Percentiles rank a stretch among this genome's conserved stretches.
phyloP scores from a whole-genome alignment of 441 rosid genomes.

The Brassica balearica region DNA sequence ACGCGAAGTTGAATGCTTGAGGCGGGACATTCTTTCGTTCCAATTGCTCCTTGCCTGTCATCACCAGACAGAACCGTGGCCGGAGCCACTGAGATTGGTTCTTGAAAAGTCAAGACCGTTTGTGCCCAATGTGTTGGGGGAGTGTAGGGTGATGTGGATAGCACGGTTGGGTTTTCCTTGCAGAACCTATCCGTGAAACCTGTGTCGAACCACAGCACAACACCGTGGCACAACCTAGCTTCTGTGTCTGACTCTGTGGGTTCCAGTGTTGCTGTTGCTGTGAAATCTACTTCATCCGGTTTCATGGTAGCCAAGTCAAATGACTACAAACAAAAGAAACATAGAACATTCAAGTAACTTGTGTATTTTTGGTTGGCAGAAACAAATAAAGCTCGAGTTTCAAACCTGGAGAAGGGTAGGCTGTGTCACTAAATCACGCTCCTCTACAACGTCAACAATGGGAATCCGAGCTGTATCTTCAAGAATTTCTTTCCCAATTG shows the following conservation, averaged over 20 bases:
- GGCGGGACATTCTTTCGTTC: too few relatives aligned
- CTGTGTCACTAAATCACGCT: slow-evolving; percentile 66
- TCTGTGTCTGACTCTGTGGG: slow-evolving; percentile 33
- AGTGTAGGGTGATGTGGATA: slow-evolving; percentile 86
- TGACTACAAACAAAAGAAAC: slow-evolving; percentile 50
- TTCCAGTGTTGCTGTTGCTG: slow-evolving; percentile 53
- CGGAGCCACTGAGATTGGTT: too few relatives aligned
- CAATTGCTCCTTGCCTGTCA: too few relatives aligned
- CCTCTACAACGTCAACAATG: slow-evolving; percentile 71
- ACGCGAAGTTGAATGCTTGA: too few relatives aligned
- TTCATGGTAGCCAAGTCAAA: slow-evolving; percentile 87
- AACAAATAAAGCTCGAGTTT: slow-evolving; percentile 12
- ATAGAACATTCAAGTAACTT: background rate
- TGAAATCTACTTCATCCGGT: slow-evolving; percentile 89
- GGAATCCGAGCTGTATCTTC: slow-evolving; percentile 76
- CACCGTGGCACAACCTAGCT: slow-evolving; percentile 66
- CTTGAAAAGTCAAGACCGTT: slow-evolving; percentile 53
- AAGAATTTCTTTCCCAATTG: slow-evolving; percentile 74
- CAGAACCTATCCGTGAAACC: slow-evolving; percentile 89
- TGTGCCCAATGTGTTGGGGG: slow-evolving; percentile 94
- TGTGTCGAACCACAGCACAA: slow-evolving; percentile 89
- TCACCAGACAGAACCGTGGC: too few relatives aligned
- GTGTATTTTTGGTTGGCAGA: background rate
- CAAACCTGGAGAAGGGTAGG: slow-evolving; percentile 74
- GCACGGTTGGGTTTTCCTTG: slow-evolving; percentile 73